Percentiles rank a stretch among this genome's conserved stretches.
Conservation (phyloP, 1,284 basidiomycete genomes). For the Inonotus hispidus region DNA sequence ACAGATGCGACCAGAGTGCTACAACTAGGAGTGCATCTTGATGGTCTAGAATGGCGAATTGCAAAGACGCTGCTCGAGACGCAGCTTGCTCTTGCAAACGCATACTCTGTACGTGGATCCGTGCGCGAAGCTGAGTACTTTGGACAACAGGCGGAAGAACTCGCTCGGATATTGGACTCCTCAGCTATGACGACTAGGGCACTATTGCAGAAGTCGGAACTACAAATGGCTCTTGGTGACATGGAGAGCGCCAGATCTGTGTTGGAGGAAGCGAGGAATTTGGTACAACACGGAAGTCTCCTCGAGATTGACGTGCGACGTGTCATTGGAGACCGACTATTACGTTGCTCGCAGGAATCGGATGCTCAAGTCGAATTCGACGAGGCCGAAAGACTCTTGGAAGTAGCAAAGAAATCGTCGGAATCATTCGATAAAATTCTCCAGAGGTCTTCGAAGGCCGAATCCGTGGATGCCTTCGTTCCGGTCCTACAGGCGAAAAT, state of each 20-base stretch:
- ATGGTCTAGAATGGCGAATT: slow-evolving; percentile 70
- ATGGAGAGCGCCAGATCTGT: slow-evolving; percentile 49
- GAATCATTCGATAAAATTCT: slow-evolving; percentile 43
- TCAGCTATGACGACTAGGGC: slow-evolving; percentile 62
- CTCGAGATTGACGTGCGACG: slow-evolving; percentile 61
- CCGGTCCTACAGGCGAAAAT: slow-evolving; percentile 64
- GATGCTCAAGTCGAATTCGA: slow-evolving; percentile 49
- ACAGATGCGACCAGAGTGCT: slow-evolving; percentile 11
- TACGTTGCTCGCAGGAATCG: slow-evolving; percentile 41
- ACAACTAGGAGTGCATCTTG: slow-evolving; percentile 36
- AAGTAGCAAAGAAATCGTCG: slow-evolving; percentile 52
- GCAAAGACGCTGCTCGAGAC: slow-evolving; percentile 63
- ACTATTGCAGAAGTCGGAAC: slow-evolving; percentile 57
- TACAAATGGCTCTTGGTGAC: slow-evolving; percentile 58
- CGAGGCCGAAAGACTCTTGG: slow-evolving; percentile 48
- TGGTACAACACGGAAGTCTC: slow-evolving; percentile 42
- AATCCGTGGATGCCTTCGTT: slow-evolving; percentile 50
- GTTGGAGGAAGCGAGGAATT: slow-evolving; percentile 46
- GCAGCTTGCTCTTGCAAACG: slow-evolving; percentile 55
- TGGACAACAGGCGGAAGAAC: slow-evolving; percentile 61
- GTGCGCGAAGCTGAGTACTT: slow-evolving; percentile 81
- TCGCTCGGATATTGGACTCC: slow-evolving; percentile 63
- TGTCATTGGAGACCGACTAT: slow-evolving; percentile 55
- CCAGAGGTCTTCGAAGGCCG: slow-evolving; percentile 16
- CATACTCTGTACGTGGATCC: slow-evolving; percentile 69